A percentile compares a stretch with the other conserved stretches of the same genome.
These are phyloP conservation scores for Penicillium canescens DNA, from an alignment of 495 filamentous ascomycete species.

Conservation along the genomic window DNA sequence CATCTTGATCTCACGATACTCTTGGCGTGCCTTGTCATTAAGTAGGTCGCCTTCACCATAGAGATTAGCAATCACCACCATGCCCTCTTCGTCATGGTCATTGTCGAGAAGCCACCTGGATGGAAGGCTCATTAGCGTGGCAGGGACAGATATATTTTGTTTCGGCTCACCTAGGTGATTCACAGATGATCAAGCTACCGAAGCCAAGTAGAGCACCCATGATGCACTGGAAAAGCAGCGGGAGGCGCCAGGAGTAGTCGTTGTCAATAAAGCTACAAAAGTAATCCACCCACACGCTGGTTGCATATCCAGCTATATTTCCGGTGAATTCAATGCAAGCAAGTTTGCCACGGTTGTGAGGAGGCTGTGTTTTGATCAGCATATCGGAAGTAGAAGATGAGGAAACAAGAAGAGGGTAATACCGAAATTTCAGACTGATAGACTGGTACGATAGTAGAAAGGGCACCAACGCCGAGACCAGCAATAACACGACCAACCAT, in stretches of 20 bases:
- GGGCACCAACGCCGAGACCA: slow-evolving; percentile 87
- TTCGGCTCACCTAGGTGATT: slow-evolving; percentile 81
- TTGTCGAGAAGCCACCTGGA: slow-evolving; percentile 93
- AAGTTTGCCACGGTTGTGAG: slow-evolving; percentile 91
- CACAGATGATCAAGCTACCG: slow-evolving; percentile 90
- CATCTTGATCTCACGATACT: slow-evolving; percentile 99
- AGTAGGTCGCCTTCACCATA: slow-evolving; percentile 95
- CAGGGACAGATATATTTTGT: not conserved
- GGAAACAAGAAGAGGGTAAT: slow-evolving; percentile 7
- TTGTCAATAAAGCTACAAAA: slow-evolving; percentile 88
- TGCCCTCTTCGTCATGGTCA: slow-evolving; percentile 97
- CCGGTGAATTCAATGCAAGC: slow-evolving; percentile 98
- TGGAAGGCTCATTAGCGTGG: not conserved
- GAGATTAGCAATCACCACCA: slow-evolving; percentile 95
- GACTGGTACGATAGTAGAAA: slow-evolving; percentile 96
- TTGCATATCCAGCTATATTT: slow-evolving; percentile 92
- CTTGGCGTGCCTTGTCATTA: slow-evolving; percentile 83
- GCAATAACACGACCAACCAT: slow-evolving; percentile 86
- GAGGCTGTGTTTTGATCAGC: slow-evolving; percentile 54
- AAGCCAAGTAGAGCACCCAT: slow-evolving; percentile 85
- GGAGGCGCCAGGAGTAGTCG: slow-evolving; percentile 87
- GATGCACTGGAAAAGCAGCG: slow-evolving; percentile 87
- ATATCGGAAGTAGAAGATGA: not conserved
- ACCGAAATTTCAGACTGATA: slow-evolving; percentile 92
- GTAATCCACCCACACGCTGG: slow-evolving; percentile 98